These are phyloP conservation scores for Apocynum venetum DNA, from an alignment of 257 asterid genomes.

Conservation along the genomic window DNA sequence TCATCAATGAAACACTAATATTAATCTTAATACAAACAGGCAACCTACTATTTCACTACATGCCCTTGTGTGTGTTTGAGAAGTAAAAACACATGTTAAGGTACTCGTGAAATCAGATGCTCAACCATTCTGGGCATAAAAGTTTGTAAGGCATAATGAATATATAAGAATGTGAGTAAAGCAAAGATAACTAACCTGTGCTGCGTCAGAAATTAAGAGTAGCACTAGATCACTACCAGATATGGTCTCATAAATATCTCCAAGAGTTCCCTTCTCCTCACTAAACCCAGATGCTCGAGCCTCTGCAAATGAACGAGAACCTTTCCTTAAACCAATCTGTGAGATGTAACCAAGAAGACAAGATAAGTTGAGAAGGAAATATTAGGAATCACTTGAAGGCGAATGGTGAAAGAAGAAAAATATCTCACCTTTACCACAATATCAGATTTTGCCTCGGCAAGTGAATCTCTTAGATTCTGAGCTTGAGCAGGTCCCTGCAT, in stretches of 20 bases:
- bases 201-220: constrained; percentile 88
- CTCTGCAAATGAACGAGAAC: constrained; percentile 84
- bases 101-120: background rate
- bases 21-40: background rate
- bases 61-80: background rate
- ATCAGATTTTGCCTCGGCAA: constrained; percentile 70
- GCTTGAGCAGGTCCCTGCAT: constrained; percentile 98
- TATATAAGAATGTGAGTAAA: background rate
- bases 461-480: constrained; percentile 86
- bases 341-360: constrained; percentile 16
- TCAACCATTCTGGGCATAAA: too few relatives aligned
- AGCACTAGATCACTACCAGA: constrained; percentile 88
- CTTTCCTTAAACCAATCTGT: constrained; percentile 94
- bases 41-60: background rate
- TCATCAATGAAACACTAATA: background rate
- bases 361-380: background rate
- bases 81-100: background rate
- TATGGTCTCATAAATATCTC: constrained; percentile 87
- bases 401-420: background rate
- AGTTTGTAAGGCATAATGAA: background rate
- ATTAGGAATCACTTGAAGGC: background rate
- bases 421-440: constrained; percentile 74
- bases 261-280: constrained; percentile 91
- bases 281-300: constrained; percentile 88
- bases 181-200: constrained; percentile 57